Conservation (phyloP, 345 rosid genomes). For the Corchorus olitorius region DNA sequence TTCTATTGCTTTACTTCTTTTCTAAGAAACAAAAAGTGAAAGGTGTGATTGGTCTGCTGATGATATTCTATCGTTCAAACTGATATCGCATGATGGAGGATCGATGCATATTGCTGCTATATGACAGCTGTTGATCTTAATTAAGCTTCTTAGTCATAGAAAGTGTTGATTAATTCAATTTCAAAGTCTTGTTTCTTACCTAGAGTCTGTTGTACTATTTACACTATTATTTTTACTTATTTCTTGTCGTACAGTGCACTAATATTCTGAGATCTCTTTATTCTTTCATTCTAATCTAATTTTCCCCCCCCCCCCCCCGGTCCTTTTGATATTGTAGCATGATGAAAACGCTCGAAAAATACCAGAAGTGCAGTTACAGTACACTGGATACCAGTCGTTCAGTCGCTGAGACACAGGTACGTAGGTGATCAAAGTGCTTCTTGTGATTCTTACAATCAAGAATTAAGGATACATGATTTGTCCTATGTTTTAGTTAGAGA, state of each 20-base stretch:
- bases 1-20: no score
- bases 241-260: background rate
- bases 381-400: constrained; percentile 38
- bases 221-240: background rate
- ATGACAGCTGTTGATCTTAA: no score
- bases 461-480: no score
- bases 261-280: background rate
- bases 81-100: no score
- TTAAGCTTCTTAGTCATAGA: no score
- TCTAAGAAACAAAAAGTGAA: no score
- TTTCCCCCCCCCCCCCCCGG: background rate
- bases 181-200: no score
- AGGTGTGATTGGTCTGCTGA: no score
- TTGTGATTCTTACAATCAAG: background rate
- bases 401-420: constrained; percentile 42
- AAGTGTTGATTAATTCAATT: no score
- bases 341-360: constrained; percentile 49
- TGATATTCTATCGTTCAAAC: no score
- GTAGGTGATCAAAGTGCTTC: background rate
- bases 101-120: no score
- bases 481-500: background rate
- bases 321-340: constrained; percentile 32
- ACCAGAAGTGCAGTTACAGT: constrained; percentile 49
- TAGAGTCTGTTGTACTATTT: no score
- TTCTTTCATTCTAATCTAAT: background rate